Evolutionary conservation across 148 eudicot species (phyloP).

Genomic region (Rhododendron ferrugineum): DNA sequence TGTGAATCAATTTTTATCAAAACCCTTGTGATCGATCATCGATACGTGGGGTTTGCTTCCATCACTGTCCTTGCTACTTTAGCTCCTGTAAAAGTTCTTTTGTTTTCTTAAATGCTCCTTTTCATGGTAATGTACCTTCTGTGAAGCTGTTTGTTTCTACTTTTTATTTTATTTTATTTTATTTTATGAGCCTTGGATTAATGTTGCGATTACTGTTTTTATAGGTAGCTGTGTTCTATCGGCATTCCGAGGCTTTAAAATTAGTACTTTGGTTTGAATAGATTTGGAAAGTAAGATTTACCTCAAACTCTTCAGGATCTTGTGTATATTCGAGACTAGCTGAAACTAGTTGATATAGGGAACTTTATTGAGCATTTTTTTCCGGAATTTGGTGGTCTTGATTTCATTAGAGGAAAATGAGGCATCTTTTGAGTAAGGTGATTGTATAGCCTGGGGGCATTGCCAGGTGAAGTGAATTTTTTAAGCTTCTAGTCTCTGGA

Average conservation of each 20-base stretch:
- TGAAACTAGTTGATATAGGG: background rate
- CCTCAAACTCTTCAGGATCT: background rate
- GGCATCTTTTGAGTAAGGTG: background rate
- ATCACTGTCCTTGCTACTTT: background rate
- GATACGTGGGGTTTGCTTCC: slow-evolving; percentile 7
- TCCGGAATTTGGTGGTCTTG: background rate
- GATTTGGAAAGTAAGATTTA: background rate
- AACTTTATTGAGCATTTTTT: background rate
- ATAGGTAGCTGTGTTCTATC: background rate
- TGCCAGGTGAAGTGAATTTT: background rate
- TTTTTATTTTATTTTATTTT: background rate
- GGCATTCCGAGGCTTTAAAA: background rate
- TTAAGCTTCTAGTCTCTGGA: background rate
- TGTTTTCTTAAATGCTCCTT: background rate
- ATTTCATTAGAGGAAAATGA: background rate
- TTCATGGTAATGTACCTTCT: background rate
- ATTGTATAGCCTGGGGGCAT: background rate
- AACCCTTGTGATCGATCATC: background rate
- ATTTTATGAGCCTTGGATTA: background rate
- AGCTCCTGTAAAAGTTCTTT: background rate
- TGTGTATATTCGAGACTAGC: background rate
- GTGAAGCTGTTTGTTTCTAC: background rate
- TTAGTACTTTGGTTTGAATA: background rate
- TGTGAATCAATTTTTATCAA: background rate
- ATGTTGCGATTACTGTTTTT: background rate